These are phyloP conservation scores for Plenodomus lindquistii DNA, from an alignment of 2,329 filamentous ascomycete species.

Conservation along the genomic window DNA sequence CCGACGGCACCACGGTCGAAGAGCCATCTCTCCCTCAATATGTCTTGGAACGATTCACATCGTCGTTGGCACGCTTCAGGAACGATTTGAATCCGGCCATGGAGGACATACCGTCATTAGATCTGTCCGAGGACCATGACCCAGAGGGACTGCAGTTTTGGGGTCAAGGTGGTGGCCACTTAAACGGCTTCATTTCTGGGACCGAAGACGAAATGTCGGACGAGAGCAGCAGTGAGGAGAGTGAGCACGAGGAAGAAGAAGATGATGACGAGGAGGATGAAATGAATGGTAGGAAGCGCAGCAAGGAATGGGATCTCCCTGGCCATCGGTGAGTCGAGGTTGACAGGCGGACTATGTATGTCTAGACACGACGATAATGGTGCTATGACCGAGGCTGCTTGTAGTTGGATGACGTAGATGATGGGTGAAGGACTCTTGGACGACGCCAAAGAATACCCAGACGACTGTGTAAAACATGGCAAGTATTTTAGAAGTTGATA, in stretches of 20 bases:
- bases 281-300: conserved; percentile 20
- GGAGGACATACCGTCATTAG: conserved; percentile 38
- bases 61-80: conserved; percentile 51
- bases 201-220: conserved; percentile 36
- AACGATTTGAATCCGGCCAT: conserved; percentile 47
- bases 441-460: too few species aligned
- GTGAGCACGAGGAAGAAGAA: conserved; percentile 38
- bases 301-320: conserved; percentile 40
- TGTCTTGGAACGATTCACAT: conserved; percentile 51
- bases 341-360: too few species aligned
- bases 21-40: conserved; percentile 50
- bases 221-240: conserved; percentile 41
- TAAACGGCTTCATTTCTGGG: conserved; percentile 26
- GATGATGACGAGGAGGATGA: conserved; percentile 33
- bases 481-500: too few species aligned
- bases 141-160: conserved; percentile 38
- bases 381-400: background rate
- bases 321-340: conserved; percentile 43
- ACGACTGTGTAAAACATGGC: too few species aligned
- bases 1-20: conserved; percentile 40
- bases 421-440: background rate
- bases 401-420: background rate
- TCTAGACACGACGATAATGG: background rate
- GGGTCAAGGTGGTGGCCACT: conserved; percentile 35
- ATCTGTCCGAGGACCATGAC: conserved; percentile 32